A percentile compares a stretch with the other conserved stretches of the same genome.
These are phyloP conservation scores for Periconia macrospinosa DNA, from an alignment of 2,329 filamentous ascomycete species.

Conservation along the genomic window DNA sequence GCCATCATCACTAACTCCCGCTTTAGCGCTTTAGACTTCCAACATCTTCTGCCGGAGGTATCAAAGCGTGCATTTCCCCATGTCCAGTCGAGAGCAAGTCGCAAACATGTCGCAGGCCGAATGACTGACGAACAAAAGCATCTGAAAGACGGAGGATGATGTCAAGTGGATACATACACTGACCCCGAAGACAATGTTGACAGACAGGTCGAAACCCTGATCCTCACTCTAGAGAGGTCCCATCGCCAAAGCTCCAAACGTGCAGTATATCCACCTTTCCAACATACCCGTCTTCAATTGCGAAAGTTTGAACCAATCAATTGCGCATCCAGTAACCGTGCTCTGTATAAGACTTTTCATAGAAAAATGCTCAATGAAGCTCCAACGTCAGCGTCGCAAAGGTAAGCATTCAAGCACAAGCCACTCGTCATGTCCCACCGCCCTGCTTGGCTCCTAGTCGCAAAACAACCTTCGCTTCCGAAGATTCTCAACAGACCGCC, in stretches of 20 bases:
- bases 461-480: constrained; percentile 17
- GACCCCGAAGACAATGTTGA: constrained; percentile 17
- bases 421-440: constrained; percentile 8
- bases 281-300: not conserved
- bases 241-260: constrained; percentile 17
- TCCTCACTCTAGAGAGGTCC: constrained; percentile 46
- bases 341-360: constrained; percentile 14
- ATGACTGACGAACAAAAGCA: constrained; percentile 13
- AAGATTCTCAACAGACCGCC: constrained; percentile 6
- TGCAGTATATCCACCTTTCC: constrained; percentile 9
- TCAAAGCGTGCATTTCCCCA: constrained; percentile 13
- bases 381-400: constrained; percentile 11
- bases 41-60: constrained; percentile 4
- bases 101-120: constrained; percentile 8
- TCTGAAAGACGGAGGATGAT: constrained; percentile 6
- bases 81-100: constrained; percentile 22
- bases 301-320: constrained; percentile 3
- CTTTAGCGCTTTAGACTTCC: constrained; percentile 13
- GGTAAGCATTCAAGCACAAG: constrained; percentile 21
- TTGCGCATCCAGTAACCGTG: constrained; percentile 4
- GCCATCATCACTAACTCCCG: constrained; percentile 20
- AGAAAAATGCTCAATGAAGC: constrained; percentile 14
- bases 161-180: constrained; percentile 10
- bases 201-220: constrained; percentile 47
- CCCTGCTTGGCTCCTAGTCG: constrained; percentile 7